Conservation (phyloP, 1,284 basidiomycete species). For the Puccinia polysora region DNA sequence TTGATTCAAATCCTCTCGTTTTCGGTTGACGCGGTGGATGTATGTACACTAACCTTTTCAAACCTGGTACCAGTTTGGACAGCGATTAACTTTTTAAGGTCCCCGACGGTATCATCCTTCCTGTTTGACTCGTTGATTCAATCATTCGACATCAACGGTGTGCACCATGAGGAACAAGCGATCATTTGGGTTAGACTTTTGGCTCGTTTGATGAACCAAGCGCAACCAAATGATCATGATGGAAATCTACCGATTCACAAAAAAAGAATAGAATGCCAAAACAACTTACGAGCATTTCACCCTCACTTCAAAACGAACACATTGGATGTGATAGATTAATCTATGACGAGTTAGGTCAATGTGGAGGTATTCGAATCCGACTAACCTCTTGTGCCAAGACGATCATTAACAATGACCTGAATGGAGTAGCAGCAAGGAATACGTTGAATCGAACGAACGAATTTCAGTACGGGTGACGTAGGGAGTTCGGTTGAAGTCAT, state of each 20-base stretch:
- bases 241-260: not conserved
- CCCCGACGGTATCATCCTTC: slow-evolving; percentile 91
- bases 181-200: not conserved
- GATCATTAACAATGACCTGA: slow-evolving; percentile 92
- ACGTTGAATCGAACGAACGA: too few species aligned
- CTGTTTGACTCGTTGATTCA: slow-evolving; percentile 56
- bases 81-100: slow-evolving; percentile 91
- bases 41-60: slow-evolving; percentile 51
- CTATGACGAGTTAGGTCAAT: slow-evolving; percentile 36
- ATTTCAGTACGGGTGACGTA: too few species aligned
- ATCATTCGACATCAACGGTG: slow-evolving; percentile 52
- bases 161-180: not conserved
- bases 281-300: slow-evolving; percentile 44
- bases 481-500: too few species aligned
- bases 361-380: not conserved
- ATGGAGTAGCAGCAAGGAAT: too few species aligned
- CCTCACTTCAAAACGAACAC: slow-evolving; percentile 65
- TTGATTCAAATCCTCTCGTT: not conserved
- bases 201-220: not conserved
- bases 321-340: slow-evolving; percentile 7
- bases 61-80: slow-evolving; percentile 87
- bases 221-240: not conserved
- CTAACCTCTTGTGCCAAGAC: slow-evolving; percentile 87
- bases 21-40: not conserved
- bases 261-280: not conserved